These are phyloP conservation scores for Marasmius oreades DNA, from an alignment of 1,284 basidiomycete species.

Conservation along the genomic window DNA sequence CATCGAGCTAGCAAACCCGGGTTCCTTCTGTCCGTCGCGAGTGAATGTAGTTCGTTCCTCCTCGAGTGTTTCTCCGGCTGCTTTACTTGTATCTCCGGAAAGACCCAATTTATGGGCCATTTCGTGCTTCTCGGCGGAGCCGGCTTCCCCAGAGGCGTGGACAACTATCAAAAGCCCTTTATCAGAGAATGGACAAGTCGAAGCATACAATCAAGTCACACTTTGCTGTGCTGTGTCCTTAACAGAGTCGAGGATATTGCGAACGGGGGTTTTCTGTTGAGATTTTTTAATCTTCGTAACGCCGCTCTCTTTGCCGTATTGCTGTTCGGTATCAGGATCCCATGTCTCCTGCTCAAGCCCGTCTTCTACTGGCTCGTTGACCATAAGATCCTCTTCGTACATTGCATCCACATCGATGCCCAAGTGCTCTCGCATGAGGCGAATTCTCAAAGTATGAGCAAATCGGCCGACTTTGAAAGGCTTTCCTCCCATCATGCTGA, in stretches of 20 bases:
- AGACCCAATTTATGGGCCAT: slow-evolving; percentile 42
- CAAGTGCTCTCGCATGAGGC: slow-evolving; percentile 95
- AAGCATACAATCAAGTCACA: slow-evolving; percentile 22
- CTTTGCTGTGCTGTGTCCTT: slow-evolving; percentile 48
- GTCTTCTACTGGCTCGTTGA: slow-evolving; percentile 48
- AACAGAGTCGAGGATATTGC: slow-evolving; percentile 34
- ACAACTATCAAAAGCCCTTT: slow-evolving; percentile 31
- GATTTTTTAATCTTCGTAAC: slow-evolving; percentile 40
- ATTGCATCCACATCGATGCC: slow-evolving; percentile 93
- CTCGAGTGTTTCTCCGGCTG: slow-evolving; percentile 38
- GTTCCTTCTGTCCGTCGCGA: slow-evolving; percentile 46
- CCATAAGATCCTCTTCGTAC: slow-evolving; percentile 73
- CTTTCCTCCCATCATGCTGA: slow-evolving; percentile 88
- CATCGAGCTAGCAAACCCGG: slow-evolving; percentile 61
- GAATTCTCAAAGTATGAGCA: slow-evolving; percentile 89
- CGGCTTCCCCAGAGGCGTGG: slow-evolving; percentile 38
- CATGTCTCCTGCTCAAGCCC: slow-evolving; percentile 61
- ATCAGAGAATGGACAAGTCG: not conserved
- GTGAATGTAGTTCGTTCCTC: slow-evolving; percentile 55
- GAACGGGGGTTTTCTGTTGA: slow-evolving; percentile 32
- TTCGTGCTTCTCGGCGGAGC: slow-evolving; percentile 32
- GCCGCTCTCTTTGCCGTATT: slow-evolving; percentile 38
- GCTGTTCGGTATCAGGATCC: slow-evolving; percentile 82
- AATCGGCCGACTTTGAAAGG: slow-evolving; percentile 97
- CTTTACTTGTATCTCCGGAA: slow-evolving; percentile 24